Evolutionary conservation across 495 filamentous ascomycete species (phyloP), one percentile per base, ranked within the genome.

Genomic region (Penicillium lividum): DNA sequence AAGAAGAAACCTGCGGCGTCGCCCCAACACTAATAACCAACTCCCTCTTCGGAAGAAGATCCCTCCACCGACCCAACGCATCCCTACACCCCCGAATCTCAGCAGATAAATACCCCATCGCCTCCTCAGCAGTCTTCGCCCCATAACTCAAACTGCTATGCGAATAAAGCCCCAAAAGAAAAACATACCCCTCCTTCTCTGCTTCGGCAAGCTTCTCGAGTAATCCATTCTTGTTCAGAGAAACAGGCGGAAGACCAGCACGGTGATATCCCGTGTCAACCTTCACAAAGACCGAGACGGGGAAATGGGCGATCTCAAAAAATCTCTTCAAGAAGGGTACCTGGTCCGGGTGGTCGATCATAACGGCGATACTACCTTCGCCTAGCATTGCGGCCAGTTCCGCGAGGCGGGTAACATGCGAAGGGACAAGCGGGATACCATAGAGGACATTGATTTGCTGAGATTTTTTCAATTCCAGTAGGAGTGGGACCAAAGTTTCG

Each of bases 221-320:
- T 0, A 92, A 68, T 0, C 67, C 62, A 1, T 68, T 61, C 59
- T 87, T 85, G 9, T 72, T 73, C 2, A 78, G 58, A 0, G 82
- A 82, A n/a, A 69, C 50, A 0, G 84, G 78, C 0, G 74, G 58
- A 0, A 93, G 73, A 29, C 92, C 92, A 1, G 91, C 91, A 4
- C 92, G 88, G 67, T 86, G 82, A 69, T 86, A 86, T 15, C 89
- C 89, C 10, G 87, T 85, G 69, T 96, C 90, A 13, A 96, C 81
- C 58, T 94, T 95, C 61, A 94, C 71, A 66, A 87, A 93, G 43
- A 90, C 69, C 7, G 75, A 73, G 13, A 80, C 81, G 0, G 77
- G 61, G 57, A 79, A 72, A 1, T 73, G 71, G 0, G 82, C 62
- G 2, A 68, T 44, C 5, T 63, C 56, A 38, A 65, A 57, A 44